Evolutionary conservation across 1,139 yeast genomes (phyloP), one percentile per base, ranked within the genome.

Genomic region (Magnusiomyces fungicola): DNA sequence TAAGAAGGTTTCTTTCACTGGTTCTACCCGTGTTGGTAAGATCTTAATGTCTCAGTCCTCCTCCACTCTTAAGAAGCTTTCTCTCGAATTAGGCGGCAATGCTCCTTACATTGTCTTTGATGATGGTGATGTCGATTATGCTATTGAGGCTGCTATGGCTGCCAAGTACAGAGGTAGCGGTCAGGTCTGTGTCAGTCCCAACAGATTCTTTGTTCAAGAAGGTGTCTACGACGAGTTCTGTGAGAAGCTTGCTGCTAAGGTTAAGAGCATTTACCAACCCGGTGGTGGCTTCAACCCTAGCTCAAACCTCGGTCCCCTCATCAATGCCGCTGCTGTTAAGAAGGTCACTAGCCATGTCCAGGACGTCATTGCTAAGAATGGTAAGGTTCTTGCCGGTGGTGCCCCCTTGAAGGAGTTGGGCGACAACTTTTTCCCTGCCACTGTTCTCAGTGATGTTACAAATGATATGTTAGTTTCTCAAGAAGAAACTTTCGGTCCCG

Each of bases 401-500:
- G 75, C 80, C 24, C 73, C 74, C 38, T 70, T 80, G 49, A 68
- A 80, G 0, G 81, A 80, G n/a, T 63, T 86, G 38, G 96, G 96
- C 5, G 78, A 79, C 46, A 75, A 78, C 59, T 89, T 86, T 68
- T 89, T 80, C 64, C 81, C 81, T 18, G 86, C 94, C 50, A 84
- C 94, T 1, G 79, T 89, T 9, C 64, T 89, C 52, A 72, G 79
- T 12, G 76, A 80, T 54, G 89, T 85, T 36, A 78, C 86, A 46
- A 68, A 72, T 6, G 75, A 75, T 38, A 85, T 88, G 75, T 62
- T 67, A 50, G 83, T 88, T 24, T 72, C 80, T 52, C 61, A 69
- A 30, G 94, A 87, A 59, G 97, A 89, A 69, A 87, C 95, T 1
- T 89, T 89, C 65, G 97, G 96, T 12, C 97, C 97, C 3, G 72